A percentile compares a stretch with the other conserved stretches of the same genome.
Conservation (phyloP, 805 yeast species). For the Pichia kluyveri region DNA sequence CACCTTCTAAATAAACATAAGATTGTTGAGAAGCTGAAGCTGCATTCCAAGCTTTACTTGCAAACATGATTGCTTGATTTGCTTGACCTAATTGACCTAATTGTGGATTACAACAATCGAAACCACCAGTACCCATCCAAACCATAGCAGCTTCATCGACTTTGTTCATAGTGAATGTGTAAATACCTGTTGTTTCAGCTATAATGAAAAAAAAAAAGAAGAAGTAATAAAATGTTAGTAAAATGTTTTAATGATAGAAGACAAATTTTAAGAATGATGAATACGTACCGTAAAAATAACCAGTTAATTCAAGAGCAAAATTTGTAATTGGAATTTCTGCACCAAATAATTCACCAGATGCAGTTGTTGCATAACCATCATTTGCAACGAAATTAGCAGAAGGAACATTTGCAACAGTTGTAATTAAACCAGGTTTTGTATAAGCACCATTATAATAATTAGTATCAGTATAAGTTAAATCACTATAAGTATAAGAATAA, state of each 20-base stretch:
- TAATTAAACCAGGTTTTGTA: neutral
- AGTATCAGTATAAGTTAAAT: constrained; percentile 1
- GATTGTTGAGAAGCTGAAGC: neutral
- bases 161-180: constrained; percentile 13
- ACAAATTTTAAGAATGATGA: too few species aligned
- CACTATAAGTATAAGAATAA: constrained; percentile 3
- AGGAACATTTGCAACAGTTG: constrained; percentile 4
- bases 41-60: constrained; percentile 5
- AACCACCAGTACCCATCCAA: constrained; percentile 24
- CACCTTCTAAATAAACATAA: constrained; percentile 10
- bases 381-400: too few species aligned
- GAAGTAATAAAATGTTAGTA: neutral
- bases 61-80: constrained; percentile 6
- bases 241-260: too few species aligned
- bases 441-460: constrained; percentile 6
- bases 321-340: constrained; percentile 5
- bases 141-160: constrained; percentile 28
- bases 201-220: too few species aligned
- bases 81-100: constrained; percentile 3
- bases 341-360: constrained; percentile 4
- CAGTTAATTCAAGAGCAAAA: constrained; percentile 11
- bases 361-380: neutral
- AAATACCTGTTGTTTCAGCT: constrained; percentile 25
- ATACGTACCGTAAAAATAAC: constrained; percentile 14
- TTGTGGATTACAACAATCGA: constrained; percentile 26